These are phyloP conservation scores for Myxozyma nipponensis DNA, from an alignment of 805 yeast genomes.

Conservation along the genomic window DNA sequence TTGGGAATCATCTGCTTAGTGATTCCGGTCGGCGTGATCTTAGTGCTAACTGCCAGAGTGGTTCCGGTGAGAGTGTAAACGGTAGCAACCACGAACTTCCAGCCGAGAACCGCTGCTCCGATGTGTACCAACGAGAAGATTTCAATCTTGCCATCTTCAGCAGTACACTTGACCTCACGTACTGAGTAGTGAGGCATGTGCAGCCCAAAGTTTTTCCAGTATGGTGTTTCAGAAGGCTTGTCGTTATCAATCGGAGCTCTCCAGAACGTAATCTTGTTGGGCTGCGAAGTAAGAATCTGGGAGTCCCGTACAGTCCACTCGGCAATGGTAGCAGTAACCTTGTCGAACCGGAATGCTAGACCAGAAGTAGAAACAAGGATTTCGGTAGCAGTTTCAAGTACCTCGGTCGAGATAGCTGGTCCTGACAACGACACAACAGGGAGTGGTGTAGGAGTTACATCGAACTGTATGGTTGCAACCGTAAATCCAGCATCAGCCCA, in stretches of 20 bases:
- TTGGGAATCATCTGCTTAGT: slow-evolving; percentile 27
- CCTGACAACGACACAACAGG: neutral
- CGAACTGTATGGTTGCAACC: slow-evolving; percentile 31
- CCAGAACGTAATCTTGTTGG: slow-evolving; percentile 30
- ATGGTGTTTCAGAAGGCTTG: slow-evolving; percentile 27
- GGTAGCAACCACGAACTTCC: slow-evolving; percentile 30
- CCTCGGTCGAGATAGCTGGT: neutral
- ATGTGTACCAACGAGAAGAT: slow-evolving; percentile 13
- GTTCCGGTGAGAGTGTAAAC: slow-evolving; percentile 11
- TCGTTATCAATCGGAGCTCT: slow-evolving; percentile 37
- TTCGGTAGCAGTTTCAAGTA: neutral
- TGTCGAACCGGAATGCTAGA: slow-evolving; percentile 11
- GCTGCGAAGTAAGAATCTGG: slow-evolving; percentile 6
- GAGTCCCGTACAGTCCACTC: slow-evolving; percentile 12
- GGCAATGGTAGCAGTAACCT: slow-evolving; percentile 3
- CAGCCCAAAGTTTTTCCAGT: slow-evolving; percentile 35
- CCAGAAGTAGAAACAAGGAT: neutral
- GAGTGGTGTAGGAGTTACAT: neutral
- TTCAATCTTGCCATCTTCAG: neutral
- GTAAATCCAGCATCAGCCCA: slow-evolving; percentile 29
- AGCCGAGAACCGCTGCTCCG: slow-evolving; percentile 32
- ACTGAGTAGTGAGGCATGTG: slow-evolving; percentile 9
- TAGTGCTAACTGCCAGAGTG: neutral
- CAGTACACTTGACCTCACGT: neutral
- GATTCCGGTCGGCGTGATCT: slow-evolving; percentile 6